phyloP scores from a whole-genome alignment of 108 stramenopile genomes.

The Skeletonema potamos region DNA sequence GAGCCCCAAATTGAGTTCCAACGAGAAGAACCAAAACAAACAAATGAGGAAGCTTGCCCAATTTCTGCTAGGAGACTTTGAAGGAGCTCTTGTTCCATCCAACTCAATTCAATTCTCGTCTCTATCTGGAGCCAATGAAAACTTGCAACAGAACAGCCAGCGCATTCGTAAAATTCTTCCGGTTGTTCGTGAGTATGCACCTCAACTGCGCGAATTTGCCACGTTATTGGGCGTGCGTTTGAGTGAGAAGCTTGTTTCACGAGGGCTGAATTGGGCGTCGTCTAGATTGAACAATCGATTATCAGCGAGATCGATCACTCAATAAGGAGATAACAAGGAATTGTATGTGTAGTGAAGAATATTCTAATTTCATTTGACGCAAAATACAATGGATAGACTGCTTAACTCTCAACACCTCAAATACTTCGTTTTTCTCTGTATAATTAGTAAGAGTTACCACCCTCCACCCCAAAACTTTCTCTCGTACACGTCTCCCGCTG shows the following conservation, averaged over 20 bases:
- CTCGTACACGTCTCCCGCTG: slow-evolving; percentile 37
- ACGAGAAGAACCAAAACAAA: slow-evolving; percentile 69
- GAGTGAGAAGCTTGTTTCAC: slow-evolving; percentile 66
- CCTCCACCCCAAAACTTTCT: slow-evolving; percentile 48
- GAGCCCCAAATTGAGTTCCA: slow-evolving; percentile 60
- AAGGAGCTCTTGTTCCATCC: slow-evolving; percentile 49
- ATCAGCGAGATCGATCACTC: not conserved
- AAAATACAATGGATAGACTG: no score
- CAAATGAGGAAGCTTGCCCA: slow-evolving; percentile 78
- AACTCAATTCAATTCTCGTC: not conserved
- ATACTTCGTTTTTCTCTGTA: no score
- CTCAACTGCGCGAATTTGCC: slow-evolving; percentile 72
- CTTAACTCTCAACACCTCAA: no score
- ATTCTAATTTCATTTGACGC: not conserved
- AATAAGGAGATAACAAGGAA: not conserved
- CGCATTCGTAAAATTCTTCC: slow-evolving; percentile 70
- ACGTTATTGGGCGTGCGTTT: slow-evolving; percentile 64
- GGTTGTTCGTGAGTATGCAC: slow-evolving; percentile 71
- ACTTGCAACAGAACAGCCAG: slow-evolving; percentile 31
- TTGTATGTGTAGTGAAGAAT: slow-evolving; percentile 3
- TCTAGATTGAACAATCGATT: slow-evolving; percentile 18
- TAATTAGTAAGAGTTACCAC: not conserved
- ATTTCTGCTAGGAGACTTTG: slow-evolving; percentile 77
- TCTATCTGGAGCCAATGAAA: slow-evolving; percentile 4
- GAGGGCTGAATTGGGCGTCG: slow-evolving; percentile 77